These are phyloP conservation scores for Aspergillus tamarii DNA, from an alignment of 2,329 filamentous ascomycete genomes.

Conservation along the genomic window DNA sequence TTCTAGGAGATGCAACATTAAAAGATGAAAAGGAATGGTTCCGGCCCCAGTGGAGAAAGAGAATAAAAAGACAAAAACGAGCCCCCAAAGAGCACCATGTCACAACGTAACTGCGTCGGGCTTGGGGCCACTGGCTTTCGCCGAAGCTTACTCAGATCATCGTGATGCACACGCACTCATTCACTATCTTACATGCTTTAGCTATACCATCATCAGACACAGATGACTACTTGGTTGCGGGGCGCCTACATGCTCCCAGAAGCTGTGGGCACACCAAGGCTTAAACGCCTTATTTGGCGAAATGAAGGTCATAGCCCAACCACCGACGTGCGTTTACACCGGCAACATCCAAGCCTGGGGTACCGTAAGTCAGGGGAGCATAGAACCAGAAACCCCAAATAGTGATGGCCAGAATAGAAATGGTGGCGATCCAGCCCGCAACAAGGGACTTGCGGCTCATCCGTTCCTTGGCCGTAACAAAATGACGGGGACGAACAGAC, in stretches of 20 bases:
- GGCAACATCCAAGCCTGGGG: constrained; percentile 79
- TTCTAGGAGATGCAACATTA: background rate
- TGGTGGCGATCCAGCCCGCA: constrained; percentile 76
- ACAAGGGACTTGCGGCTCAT: constrained; percentile 77
- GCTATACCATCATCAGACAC: background rate
- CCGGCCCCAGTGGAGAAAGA: constrained; percentile 1
- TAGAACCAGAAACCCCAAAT: constrained; percentile 89
- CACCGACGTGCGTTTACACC: constrained; percentile 86
- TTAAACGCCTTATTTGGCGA: constrained; percentile 75
- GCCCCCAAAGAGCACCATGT: background rate
- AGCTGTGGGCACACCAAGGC: background rate
- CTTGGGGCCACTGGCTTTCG: background rate
- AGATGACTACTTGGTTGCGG: background rate
- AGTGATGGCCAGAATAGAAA: constrained; percentile 68
- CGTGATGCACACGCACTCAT: background rate
- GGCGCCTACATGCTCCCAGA: background rate
- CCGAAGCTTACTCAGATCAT: background rate
- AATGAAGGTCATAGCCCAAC: constrained; percentile 96
- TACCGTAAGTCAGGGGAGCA: constrained; percentile 92
- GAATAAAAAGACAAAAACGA: background rate
- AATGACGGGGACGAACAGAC: constrained; percentile 51
- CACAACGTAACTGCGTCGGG: background rate
- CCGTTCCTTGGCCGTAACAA: constrained; percentile 78
- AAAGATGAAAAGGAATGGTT: constrained; percentile 2
- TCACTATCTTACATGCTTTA: constrained; percentile 7